phyloP scores from a whole-genome alignment of 2,329 filamentous ascomycete genomes.

The Fusarium pininemorale region DNA sequence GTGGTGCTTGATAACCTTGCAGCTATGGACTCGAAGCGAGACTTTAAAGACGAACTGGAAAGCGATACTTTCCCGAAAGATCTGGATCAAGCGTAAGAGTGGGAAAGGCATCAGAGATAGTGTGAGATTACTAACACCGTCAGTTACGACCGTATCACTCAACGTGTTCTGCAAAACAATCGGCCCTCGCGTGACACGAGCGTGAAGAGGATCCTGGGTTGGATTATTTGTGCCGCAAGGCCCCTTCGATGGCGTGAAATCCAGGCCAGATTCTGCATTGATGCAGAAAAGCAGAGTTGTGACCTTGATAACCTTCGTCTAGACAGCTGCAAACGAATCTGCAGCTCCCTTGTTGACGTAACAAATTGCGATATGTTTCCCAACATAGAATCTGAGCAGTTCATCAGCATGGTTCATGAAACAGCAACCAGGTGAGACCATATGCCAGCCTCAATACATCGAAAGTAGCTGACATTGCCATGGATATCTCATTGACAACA shows the following conservation, averaged over 20 bases:
- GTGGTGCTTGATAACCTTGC: no score
- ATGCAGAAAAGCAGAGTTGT: no score
- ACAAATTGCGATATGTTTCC: rapidly evolving
- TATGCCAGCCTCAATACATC: no score
- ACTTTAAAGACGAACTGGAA: no score
- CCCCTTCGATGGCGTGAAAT: background rate
- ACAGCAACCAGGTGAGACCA: background rate
- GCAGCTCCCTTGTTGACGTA: rapidly evolving
- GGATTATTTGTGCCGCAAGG: rapidly evolving
- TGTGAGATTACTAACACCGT: no score
- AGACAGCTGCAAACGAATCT: background rate
- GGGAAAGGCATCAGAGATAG: no score
- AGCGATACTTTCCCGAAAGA: no score
- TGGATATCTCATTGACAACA: background rate
- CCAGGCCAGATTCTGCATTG: background rate
- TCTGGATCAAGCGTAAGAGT: no score
- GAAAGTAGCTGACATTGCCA: rapidly evolving
- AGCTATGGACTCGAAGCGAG: no score
- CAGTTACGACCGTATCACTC: rapidly evolving
- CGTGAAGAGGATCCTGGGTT: background rate
- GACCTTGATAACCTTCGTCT: no score
- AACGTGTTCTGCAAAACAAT: rapidly evolving
- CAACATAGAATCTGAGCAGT: rapidly evolving
- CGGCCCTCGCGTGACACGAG: rapidly evolving
- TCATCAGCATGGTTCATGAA: rapidly evolving